Evolutionary conservation across 2,329 filamentous ascomycete species (phyloP).

Genomic region (Fusarium albosuccineum): DNA sequence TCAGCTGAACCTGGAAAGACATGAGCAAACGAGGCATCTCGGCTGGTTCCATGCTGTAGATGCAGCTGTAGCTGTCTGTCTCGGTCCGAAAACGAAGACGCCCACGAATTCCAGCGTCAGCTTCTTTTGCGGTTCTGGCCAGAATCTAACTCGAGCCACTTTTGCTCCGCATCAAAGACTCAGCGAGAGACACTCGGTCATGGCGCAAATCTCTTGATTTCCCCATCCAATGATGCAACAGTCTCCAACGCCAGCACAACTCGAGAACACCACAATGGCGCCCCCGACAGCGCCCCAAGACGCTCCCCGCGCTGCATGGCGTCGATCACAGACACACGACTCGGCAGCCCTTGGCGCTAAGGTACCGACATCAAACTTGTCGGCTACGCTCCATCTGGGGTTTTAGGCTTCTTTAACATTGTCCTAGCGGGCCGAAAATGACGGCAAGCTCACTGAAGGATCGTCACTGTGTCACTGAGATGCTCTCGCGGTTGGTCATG

Average conservation of each 20-base stretch:
- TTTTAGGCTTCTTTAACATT: neutral
- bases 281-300: constrained; percentile 4
- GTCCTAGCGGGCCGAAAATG: constrained; percentile 20
- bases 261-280: constrained; percentile 6
- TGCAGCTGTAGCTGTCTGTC: neutral
- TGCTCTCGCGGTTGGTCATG: constrained; percentile 2
- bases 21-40: neutral
- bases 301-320: constrained; percentile 37
- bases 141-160: neutral
- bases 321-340: constrained; percentile 29
- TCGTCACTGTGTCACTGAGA: neutral
- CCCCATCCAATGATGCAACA: constrained; percentile 26
- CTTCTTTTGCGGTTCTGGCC: neutral
- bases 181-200: neutral
- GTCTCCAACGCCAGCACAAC: constrained; percentile 3
- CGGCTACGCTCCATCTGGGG: constrained; percentile 3
- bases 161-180: neutral
- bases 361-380: constrained; percentile 11
- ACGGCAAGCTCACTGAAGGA: constrained; percentile 19
- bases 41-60: neutral
- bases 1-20: constrained; percentile 1
- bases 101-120: neutral
- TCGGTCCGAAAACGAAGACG: neutral
- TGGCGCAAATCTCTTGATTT: constrained; percentile 1
- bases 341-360: constrained; percentile 19